Evolutionary conservation across 2,329 filamentous ascomycete species (phyloP).

Genomic region (Tolypocladium capitatum): DNA sequence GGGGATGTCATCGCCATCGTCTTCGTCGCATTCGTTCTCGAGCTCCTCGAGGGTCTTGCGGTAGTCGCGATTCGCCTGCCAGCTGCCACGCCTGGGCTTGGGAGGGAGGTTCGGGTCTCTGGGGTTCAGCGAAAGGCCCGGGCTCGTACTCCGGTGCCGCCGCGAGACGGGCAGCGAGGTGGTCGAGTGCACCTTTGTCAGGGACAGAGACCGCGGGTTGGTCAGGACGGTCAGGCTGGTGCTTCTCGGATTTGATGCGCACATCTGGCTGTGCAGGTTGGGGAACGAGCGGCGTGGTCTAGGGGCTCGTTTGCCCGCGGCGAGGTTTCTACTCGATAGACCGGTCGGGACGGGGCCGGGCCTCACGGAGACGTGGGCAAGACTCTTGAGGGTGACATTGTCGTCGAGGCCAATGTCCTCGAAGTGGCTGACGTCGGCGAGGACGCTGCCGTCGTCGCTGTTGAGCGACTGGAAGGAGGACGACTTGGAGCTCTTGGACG

Average conservation of each 20-base stretch:
- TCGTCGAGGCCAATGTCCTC: conserved; percentile 81
- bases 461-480: conserved; percentile 75
- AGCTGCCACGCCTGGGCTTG: conserved; percentile 48
- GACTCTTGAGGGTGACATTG: conserved; percentile 34
- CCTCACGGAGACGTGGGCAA: conserved; percentile 28
- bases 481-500: conserved; percentile 80
- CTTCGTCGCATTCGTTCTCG: conserved; percentile 63
- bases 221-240: conserved; percentile 28
- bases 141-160: conserved; percentile 39
- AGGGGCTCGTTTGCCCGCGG: conserved; percentile 15
- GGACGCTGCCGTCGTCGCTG: conserved; percentile 56
- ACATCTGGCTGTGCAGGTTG: conserved; percentile 31
- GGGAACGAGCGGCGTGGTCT: conserved; percentile 29
- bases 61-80: conserved; percentile 47
- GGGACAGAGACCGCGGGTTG: conserved; percentile 19
- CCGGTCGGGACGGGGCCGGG: conserved; percentile 15
- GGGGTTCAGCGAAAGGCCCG: conserved; percentile 30
- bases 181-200: conserved; percentile 16
- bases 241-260: conserved; percentile 36
- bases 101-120: conserved; percentile 25
- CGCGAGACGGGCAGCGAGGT: conserved; percentile 24
- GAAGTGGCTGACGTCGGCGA: conserved; percentile 69
- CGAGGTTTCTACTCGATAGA: conserved; percentile 15
- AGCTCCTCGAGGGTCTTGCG: conserved; percentile 58
- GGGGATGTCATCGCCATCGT: conserved; percentile 65